Base-by-base conservation (phyloP, 352 stramenopile genomes). In the Pythium biforme region DNA sequence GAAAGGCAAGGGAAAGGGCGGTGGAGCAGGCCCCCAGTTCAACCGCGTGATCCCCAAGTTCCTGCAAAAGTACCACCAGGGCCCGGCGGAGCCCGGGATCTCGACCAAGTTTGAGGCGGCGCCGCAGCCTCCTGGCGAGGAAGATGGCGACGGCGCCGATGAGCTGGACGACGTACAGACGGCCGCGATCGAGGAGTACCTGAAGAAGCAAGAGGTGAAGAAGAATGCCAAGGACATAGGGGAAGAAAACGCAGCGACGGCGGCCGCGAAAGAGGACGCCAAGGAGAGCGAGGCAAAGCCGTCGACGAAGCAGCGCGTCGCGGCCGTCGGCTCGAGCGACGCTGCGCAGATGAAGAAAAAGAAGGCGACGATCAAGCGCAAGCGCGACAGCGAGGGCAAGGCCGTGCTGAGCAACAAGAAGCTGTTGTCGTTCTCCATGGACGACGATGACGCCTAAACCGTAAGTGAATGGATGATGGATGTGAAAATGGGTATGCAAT, bases 21-120 rank as follows among this genome's bases (percentile, higher is more conserved):
- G 74, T 10, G 75, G 81, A 33, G 78, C 78, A 0, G n/a, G n/a
- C n/a, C 86, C 81, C 11, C 72, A 92, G 61, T 94, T 92, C 71
- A 94, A 77, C 31, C 83, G 83, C 6, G 82, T 92, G 59, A 88
- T 94, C 54, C 86, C 86, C 37, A 92, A 91, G 61, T 94, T 94
- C 58, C 64, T 94, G 48, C 86, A 86, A 43, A 85, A 90, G 45
- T 94, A 79, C 59, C 80, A 92, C 57, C 37, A 71, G 27, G 49
- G 47, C 14, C 50, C 55, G 1, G 71, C 79, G 29, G 70, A 75
- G 34, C 77, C 77, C 23, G 73, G 72, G 23, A 84, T 94, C 40
- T 69, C 86, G 37, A 81, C 83, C 55, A 94, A 91, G 61, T 92
- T 94, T 47, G 73, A 72, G 15, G 59, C 73, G 37, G 57, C 81